These are phyloP conservation scores for Capronia epimyces DNA, from an alignment of 2,329 filamentous ascomycete genomes.

Conservation along the genomic window DNA sequence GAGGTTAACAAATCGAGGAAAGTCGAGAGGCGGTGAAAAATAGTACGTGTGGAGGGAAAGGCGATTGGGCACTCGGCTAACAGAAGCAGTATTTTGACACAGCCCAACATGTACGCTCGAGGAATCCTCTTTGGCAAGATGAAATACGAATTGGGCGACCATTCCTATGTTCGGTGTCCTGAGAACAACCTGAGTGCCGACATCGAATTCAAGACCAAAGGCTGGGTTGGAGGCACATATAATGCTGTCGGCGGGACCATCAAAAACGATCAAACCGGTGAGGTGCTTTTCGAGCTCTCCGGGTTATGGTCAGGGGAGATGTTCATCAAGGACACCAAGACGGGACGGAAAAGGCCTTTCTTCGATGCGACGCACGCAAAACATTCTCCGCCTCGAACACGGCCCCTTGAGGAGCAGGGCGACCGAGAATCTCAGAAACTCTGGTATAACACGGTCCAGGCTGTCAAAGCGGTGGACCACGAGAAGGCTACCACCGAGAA, in stretches of 20 bases:
- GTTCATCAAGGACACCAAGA: constrained; percentile 85
- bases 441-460: constrained; percentile 75
- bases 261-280: constrained; percentile 79
- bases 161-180: constrained; percentile 80
- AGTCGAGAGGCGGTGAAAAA: constrained; percentile 65
- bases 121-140: constrained; percentile 98
- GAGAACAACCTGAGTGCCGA: constrained; percentile 82
- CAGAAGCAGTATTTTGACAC: constrained; percentile 69
- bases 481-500: constrained; percentile 89
- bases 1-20: constrained; percentile 71
- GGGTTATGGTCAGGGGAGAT: constrained; percentile 94
- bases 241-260: constrained; percentile 91
- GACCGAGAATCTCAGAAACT: constrained; percentile 84
- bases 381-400: constrained; percentile 65
- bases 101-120: constrained; percentile 98
- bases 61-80: constrained; percentile 6
- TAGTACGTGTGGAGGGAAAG: constrained; percentile 59
- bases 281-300: constrained; percentile 83
- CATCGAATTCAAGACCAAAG: constrained; percentile 97
- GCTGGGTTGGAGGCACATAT: constrained; percentile 93
- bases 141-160: constrained; percentile 82
- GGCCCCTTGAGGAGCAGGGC: constrained; percentile 79
- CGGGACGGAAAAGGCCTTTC: constrained; percentile 78
- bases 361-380: constrained; percentile 80
- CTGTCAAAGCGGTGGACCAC: constrained; percentile 80